These are phyloP conservation scores for Puccinia coronata DNA, from an alignment of 1,284 basidiomycete genomes.

Conservation along the genomic window DNA sequence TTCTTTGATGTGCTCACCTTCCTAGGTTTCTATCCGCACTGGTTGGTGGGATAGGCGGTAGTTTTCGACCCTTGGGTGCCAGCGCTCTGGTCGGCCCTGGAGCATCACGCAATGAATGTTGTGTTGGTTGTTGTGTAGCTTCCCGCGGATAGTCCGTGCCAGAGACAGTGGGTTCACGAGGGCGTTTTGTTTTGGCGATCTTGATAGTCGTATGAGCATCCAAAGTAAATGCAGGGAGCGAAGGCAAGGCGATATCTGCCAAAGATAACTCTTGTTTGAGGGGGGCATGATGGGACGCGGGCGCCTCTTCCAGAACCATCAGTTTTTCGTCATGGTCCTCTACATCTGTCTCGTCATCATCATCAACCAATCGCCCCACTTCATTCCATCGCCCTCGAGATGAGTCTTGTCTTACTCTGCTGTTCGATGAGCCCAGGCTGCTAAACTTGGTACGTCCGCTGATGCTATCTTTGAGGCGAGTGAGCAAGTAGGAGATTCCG, in stretches of 20 bases:
- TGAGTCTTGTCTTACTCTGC: slow-evolving; percentile 12
- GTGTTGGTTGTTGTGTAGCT: not conserved
- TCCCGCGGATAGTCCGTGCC: not conserved
- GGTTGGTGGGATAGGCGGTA: slow-evolving; percentile 18
- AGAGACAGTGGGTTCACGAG: not conserved
- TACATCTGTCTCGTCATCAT: slow-evolving; percentile 17
- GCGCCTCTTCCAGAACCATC: no score
- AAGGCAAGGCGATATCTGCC: slow-evolving; percentile 34
- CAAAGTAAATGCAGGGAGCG: slow-evolving; percentile 30
- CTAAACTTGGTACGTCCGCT: slow-evolving; percentile 35
- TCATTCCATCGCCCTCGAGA: slow-evolving; percentile 41
- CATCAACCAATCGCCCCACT: slow-evolving; percentile 26
- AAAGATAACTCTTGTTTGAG: slow-evolving; percentile 1
- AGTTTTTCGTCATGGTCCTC: not conserved
- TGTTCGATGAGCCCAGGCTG: slow-evolving; percentile 24
- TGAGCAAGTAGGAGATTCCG: slow-evolving; percentile 27
- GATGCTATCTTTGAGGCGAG: slow-evolving; percentile 43
- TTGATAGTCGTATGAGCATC: slow-evolving; percentile 21
- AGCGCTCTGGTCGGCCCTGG: not conserved
- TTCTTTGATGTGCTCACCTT: not conserved
- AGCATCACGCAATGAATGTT: not conserved
- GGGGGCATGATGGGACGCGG: not conserved
- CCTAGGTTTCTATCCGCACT: not conserved
- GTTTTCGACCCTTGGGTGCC: not conserved
- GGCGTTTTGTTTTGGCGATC: slow-evolving; percentile 13